These are phyloP conservation scores for Myxozyma melibiosi DNA, from an alignment of 805 yeast species.

Conservation along the genomic window DNA sequence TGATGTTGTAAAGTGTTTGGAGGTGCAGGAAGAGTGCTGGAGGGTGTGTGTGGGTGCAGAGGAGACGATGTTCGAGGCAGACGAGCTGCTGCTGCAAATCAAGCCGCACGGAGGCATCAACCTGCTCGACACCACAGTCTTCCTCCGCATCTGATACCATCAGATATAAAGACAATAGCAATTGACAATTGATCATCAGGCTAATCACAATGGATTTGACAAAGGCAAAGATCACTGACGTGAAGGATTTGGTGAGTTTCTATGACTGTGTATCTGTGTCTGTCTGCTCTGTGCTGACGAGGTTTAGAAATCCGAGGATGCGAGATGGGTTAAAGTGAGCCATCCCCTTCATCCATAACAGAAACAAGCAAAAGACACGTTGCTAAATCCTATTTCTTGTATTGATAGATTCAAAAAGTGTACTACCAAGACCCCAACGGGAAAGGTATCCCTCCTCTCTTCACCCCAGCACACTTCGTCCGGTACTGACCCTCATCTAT, in stretches of 20 bases:
- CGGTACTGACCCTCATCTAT: background rate
- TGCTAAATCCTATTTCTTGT: constrained; percentile 35
- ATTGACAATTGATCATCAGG: background rate
- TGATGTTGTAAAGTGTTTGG: no score
- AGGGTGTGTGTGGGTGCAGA: no score
- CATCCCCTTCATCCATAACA: no score
- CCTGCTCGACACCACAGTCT: background rate
- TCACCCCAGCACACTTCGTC: background rate
- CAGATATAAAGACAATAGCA: background rate
- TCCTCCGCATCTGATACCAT: background rate
- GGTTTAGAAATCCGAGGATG: constrained; percentile 46
- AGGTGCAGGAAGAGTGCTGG: no score
- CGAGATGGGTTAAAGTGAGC: constrained; percentile 61
- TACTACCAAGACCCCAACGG: constrained; percentile 76
- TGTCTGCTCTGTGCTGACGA: background rate
- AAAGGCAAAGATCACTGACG: constrained; percentile 24
- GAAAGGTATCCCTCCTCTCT: constrained; percentile 33
- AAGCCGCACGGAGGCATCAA: no score
- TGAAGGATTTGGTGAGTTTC: constrained; percentile 24
- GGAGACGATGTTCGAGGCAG: no score
- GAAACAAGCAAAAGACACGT: background rate
- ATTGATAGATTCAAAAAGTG: constrained; percentile 54
- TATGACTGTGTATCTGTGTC: background rate
- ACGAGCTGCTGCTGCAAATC: no score
- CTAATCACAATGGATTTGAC: constrained; percentile 2